phyloP scores from a whole-genome alignment of 2,329 filamentous ascomycete species.

The Diplodia sapinea region DNA sequence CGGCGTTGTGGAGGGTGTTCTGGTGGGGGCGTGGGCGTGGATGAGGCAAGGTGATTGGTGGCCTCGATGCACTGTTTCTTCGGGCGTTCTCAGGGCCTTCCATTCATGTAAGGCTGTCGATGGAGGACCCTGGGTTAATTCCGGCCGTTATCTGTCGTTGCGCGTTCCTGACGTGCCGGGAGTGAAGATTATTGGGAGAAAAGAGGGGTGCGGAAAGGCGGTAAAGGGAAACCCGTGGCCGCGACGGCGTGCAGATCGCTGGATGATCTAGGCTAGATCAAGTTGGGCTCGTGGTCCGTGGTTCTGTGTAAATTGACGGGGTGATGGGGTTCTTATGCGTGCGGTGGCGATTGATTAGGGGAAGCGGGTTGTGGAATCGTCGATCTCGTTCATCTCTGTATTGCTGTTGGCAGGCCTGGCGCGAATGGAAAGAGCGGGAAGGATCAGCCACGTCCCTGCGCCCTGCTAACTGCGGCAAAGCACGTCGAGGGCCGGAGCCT shows the following conservation, averaged over 20 bases:
- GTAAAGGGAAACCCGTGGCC: neutral
- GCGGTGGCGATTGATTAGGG: neutral
- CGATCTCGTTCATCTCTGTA: neutral
- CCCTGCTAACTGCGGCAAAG: too few species aligned
- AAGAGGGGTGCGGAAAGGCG: slow-evolving; percentile 2
- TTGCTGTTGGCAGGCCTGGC: neutral
- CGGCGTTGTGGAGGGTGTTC: neutral
- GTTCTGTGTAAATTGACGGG: neutral
- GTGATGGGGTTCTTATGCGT: slow-evolving; percentile 1
- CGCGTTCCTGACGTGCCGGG: neutral
- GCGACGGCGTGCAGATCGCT: neutral
- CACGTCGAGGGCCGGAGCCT: neutral
- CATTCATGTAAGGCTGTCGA: neutral
- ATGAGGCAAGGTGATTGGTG: neutral
- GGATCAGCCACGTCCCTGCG: neutral
- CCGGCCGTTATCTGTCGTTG: neutral
- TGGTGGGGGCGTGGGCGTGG: neutral
- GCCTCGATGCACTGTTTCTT: neutral
- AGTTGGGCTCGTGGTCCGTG: neutral
- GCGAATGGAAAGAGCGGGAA: neutral
- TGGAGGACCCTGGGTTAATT: neutral
- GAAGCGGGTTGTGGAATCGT: neutral
- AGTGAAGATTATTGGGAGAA: neutral
- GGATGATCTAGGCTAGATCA: neutral
- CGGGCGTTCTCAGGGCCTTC: neutral